Conservation (phyloP, 2,329 filamentous ascomycete species). For the Gaeumannomyces tritici region DNA sequence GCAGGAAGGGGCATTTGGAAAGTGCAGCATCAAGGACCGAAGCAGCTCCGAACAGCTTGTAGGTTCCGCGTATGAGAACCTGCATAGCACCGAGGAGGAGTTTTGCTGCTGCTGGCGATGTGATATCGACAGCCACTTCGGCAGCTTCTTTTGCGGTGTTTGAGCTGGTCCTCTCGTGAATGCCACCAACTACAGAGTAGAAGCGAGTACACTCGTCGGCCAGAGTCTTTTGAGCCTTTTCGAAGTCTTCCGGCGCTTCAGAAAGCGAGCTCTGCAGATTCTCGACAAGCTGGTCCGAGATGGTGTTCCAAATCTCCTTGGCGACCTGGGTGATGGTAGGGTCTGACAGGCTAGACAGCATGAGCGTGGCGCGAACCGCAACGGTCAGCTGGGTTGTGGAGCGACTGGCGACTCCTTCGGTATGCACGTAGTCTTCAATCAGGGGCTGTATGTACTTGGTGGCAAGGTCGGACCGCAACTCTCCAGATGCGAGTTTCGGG, state of each 20-base stretch:
- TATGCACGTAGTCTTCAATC: slow-evolving; percentile 41
- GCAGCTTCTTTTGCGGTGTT: neutral
- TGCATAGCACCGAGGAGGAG: slow-evolving; percentile 25
- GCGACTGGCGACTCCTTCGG: slow-evolving; percentile 28
- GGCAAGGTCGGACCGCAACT: slow-evolving; percentile 33
- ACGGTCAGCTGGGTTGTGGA: slow-evolving; percentile 23
- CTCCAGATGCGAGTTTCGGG: slow-evolving; percentile 31
- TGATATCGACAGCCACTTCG: slow-evolving; percentile 16
- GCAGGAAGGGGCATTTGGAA: slow-evolving; percentile 30
- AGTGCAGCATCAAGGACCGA: slow-evolving; percentile 31
- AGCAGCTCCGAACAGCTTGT: slow-evolving; percentile 48
- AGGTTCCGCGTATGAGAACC: slow-evolving; percentile 38
- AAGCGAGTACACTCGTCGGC: slow-evolving; percentile 59
- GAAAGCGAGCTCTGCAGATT: slow-evolving; percentile 67
- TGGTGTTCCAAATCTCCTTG: slow-evolving; percentile 48
- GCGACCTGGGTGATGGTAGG: slow-evolving; percentile 37
- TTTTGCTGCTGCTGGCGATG: slow-evolving; percentile 19
- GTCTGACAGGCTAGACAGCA: slow-evolving; percentile 29
- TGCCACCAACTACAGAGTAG: slow-evolving; percentile 45
- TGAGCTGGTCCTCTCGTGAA: slow-evolving; percentile 13
- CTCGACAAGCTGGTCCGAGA: slow-evolving; percentile 53
- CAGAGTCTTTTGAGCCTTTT: slow-evolving; percentile 60
- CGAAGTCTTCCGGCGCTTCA: slow-evolving; percentile 70
- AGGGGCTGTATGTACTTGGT: slow-evolving; percentile 41
- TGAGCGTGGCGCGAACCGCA: slow-evolving; percentile 36